These are phyloP conservation scores for Cyclocybe aegerita DNA, from an alignment of 768 basidiomycete species.

Conservation along the genomic window DNA sequence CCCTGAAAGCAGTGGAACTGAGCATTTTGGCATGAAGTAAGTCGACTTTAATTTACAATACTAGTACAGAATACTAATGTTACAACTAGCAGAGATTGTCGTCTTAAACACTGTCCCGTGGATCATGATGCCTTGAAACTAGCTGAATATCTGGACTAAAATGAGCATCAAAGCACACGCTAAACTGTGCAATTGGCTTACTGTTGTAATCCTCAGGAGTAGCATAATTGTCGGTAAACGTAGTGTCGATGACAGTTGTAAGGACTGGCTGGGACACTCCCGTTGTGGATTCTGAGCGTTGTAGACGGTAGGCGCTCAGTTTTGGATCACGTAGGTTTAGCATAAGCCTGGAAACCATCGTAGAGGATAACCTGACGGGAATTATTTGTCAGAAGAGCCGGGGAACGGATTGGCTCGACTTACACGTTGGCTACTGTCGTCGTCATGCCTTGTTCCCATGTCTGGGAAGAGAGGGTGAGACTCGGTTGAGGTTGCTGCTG, in stretches of 20 bases:
- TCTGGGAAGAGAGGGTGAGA: conserved; percentile 9
- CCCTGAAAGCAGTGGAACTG: too few relatives aligned
- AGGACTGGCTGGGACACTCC: background rate
- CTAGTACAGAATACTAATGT: too few relatives aligned
- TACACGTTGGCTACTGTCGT: conserved; percentile 30
- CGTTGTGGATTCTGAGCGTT: background rate
- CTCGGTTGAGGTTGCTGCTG: background rate
- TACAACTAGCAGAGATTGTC: too few relatives aligned
- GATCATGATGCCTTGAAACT: too few relatives aligned
- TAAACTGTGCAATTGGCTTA: too few relatives aligned
- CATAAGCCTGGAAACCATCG: conserved; percentile 19
- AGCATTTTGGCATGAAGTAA: too few relatives aligned
- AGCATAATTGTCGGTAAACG: background rate
- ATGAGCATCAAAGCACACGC: too few relatives aligned
- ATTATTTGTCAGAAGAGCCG: background rate
- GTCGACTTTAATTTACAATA: too few relatives aligned
- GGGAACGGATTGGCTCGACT: background rate
- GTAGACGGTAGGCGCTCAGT: background rate
- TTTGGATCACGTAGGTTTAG: conserved; percentile 25
- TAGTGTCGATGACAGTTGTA: background rate
- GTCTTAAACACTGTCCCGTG: too few relatives aligned
- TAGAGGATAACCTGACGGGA: conserved; percentile 15
- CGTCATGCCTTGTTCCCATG: conserved; percentile 18
- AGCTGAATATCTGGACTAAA: too few relatives aligned
- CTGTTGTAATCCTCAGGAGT: too few relatives aligned